Percentiles rank a stretch among this genome's conserved stretches.
Evolutionary conservation across 2,329 filamentous ascomycete genomes (phyloP).

Genomic region (Dactylellina cionopaga): DNA sequence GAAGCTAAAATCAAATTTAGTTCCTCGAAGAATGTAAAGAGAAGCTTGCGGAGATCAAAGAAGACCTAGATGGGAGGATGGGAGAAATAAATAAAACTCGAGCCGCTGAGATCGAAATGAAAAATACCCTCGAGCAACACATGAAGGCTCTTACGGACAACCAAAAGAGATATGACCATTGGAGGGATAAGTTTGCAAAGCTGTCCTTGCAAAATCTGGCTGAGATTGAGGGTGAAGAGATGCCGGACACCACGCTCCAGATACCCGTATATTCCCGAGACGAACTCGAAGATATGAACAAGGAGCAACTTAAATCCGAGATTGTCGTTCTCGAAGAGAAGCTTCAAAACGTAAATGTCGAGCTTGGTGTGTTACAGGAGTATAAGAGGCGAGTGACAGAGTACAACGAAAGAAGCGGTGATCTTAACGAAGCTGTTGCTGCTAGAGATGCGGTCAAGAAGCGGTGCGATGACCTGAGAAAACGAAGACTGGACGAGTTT

Average conservation of each 20-base stretch:
- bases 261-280: constrained; percentile 81
- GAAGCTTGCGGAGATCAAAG: constrained; percentile 80
- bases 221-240: constrained; percentile 65
- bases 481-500: constrained; percentile 91
- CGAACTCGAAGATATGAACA: constrained; percentile 74
- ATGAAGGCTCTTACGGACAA: constrained; percentile 89
- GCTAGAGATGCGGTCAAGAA: constrained; percentile 88
- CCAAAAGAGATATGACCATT: constrained; percentile 82
- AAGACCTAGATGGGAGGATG: constrained; percentile 85
- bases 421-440: constrained; percentile 79
- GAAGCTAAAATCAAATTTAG: constrained; percentile 59
- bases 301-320: constrained; percentile 70
- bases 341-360: constrained; percentile 85
- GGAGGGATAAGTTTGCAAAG: constrained; percentile 89
- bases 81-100: constrained; percentile 87
- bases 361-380: constrained; percentile 86
- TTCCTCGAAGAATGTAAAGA: constrained; percentile 80
- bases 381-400: constrained; percentile 88
- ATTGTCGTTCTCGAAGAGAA: constrained; percentile 74
- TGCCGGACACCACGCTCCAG: constrained; percentile 60
- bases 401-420: constrained; percentile 80
- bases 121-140: constrained; percentile 95
- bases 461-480: constrained; percentile 88
- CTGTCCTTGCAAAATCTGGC: constrained; percentile 82
- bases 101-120: constrained; percentile 95